Evolutionary conservation across 2,329 filamentous ascomycete genomes (phyloP).

Genomic region (Lachnellula subtilissima): DNA sequence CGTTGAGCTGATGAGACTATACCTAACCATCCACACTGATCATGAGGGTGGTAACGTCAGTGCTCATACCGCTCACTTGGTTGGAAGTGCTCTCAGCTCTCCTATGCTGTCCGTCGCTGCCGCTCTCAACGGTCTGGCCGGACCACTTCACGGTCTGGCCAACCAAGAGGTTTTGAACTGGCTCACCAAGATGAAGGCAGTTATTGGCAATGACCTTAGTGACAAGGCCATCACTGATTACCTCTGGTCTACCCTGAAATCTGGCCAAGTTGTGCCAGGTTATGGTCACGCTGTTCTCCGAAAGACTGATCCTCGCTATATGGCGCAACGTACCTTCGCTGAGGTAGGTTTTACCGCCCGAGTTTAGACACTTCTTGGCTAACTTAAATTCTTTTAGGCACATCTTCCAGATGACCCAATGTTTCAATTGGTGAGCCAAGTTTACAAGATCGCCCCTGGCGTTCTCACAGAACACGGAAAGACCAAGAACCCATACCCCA

Average conservation of each 20-base stretch:
- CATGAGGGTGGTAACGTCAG: slow-evolving; percentile 99
- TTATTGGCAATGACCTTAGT: slow-evolving; percentile 87
- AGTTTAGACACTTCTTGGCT: not conserved
- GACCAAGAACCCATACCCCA: slow-evolving; percentile 99
- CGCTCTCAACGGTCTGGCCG: slow-evolving; percentile 95
- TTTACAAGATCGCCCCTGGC: slow-evolving; percentile 99
- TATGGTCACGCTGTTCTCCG: slow-evolving; percentile 98
- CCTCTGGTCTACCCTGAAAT: slow-evolving; percentile 95
- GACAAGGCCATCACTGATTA: slow-evolving; percentile 98
- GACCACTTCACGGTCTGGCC: slow-evolving; percentile 95
- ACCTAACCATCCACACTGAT: slow-evolving; percentile 99
- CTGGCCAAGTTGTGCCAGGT: slow-evolving; percentile 91
- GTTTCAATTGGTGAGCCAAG: slow-evolving; percentile 99
- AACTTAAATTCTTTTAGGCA: slow-evolving; percentile 38
- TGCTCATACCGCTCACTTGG: slow-evolving; percentile 97
- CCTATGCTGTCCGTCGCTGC: slow-evolving; percentile 95
- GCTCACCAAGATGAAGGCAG: slow-evolving; percentile 98
- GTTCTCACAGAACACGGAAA: slow-evolving; percentile 99
- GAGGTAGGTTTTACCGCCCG: slow-evolving; percentile 18
- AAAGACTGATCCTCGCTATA: slow-evolving; percentile 99
- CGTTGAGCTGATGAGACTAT: slow-evolving; percentile 95
- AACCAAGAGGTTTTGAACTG: slow-evolving; percentile 99
- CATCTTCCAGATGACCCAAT: slow-evolving; percentile 96
- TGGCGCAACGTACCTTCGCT: slow-evolving; percentile 95
- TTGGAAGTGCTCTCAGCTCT: slow-evolving; percentile 93